Percentiles rank a stretch among this genome's conserved stretches.
Evolutionary conservation across 73 alveolate species (phyloP).

Genomic region (Tetrahymena borealis): DNA sequence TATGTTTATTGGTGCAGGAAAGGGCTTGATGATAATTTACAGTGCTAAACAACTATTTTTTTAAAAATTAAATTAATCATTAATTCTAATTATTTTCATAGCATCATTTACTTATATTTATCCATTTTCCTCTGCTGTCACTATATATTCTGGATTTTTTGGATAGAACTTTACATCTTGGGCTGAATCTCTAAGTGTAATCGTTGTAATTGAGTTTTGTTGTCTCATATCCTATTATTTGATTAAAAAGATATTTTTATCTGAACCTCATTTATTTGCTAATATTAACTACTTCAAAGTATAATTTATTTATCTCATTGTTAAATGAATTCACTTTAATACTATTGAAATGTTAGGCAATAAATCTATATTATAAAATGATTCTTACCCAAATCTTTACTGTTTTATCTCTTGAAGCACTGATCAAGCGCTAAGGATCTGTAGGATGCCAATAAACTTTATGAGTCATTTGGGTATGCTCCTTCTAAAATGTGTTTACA

Average conservation of each 20-base stretch:
- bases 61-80: neutral
- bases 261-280: neutral
- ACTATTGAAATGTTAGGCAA: neutral
- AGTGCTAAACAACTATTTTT: neutral
- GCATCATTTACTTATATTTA: neutral
- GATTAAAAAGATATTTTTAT: neutral
- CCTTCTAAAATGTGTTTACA: no score
- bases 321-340: neutral
- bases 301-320: neutral
- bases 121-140: neutral
- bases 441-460: neutral
- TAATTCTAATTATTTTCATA: neutral
- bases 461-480: neutral
- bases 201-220: neutral
- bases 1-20: neutral
- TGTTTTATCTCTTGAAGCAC: neutral
- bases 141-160: neutral
- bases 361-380: neutral
- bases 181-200: neutral
- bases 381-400: neutral
- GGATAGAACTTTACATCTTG: neutral
- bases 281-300: no score
- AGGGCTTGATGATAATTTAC: neutral
- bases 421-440: neutral
- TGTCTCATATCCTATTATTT: neutral